A percentile compares a stretch with the other conserved stretches of the same genome.
phyloP scores from a whole-genome alignment of 176 grass and related monocot species.

The Luzula sylvatica region DNA sequence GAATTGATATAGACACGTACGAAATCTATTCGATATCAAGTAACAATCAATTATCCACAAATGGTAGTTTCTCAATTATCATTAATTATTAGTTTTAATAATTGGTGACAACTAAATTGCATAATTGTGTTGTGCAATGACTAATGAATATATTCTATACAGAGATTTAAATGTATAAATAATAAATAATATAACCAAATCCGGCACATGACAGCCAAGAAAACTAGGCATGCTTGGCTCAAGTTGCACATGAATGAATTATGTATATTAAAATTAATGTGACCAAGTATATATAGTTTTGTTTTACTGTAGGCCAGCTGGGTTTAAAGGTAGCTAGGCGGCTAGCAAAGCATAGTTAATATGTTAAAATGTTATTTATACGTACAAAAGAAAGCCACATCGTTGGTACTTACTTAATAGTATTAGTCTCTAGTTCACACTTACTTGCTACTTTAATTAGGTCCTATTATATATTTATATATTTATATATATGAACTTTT shows the following conservation, averaged over 20 bases:
- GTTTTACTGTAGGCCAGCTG: slow-evolving; percentile 15
- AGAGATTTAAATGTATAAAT: too few species aligned
- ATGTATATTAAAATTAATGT: too few species aligned
- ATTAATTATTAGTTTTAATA: too few species aligned
- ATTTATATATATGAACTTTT: too few species aligned
- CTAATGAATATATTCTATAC: too few species aligned
- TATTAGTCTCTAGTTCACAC: slow-evolving; percentile 16
- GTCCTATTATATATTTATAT: too few species aligned
- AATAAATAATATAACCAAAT: not conserved
- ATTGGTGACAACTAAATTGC: too few species aligned
- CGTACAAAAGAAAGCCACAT: slow-evolving; percentile 3
- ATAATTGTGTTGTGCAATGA: too few species aligned
- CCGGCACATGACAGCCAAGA: slow-evolving; percentile 22
- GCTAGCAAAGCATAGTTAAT: slow-evolving; percentile 19
- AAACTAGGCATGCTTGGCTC: slow-evolving; percentile 20
- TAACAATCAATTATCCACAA: too few species aligned
- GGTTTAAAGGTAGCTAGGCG: slow-evolving; percentile 15
- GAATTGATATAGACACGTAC: too few species aligned
- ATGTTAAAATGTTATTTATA: not conserved
- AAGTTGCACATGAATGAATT: slow-evolving; percentile 9
- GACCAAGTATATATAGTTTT: not conserved
- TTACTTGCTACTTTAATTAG: slow-evolving; percentile 11
- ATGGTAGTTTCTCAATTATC: too few species aligned
- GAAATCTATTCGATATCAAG: too few species aligned
- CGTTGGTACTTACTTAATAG: slow-evolving; percentile 1